Base-by-base conservation (phyloP, 1,284 basidiomycete species). In the Sanguinoderma infundibulare region DNA sequence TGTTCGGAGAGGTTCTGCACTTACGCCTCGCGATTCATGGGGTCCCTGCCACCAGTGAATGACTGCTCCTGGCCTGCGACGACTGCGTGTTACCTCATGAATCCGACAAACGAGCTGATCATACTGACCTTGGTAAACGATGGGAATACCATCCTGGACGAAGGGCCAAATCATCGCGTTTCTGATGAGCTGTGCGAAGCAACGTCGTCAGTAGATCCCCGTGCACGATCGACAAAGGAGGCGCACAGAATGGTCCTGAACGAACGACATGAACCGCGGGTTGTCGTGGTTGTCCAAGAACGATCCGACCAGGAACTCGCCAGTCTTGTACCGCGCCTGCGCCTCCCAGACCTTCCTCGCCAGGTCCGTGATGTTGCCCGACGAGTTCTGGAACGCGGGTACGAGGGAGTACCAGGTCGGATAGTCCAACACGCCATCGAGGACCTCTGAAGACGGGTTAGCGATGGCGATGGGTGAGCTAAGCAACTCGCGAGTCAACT, bases 221-320 rank as follows among this genome's bases (percentile, higher is more conserved):
- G 50, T 12, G 22, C 55, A 22, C 46, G 28, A 30, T 30, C 36
- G 24, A 5, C 38, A 53, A n/a, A 17, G 22, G 32, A 34, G 26
- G 76, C 86, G 67, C 69, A 89, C 83, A 81, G 85, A 67, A 83
- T 78, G 72, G 78, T 87, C 73, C 83, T 85, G 26, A 79, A 83
- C 71, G 81, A 85, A 35, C 79, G 69, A 74, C 87, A 84, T 80
- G 86, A 90, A 94, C 51, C 92, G 83, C 3, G 91, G 86, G 22
- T 91, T 66, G 72, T 94, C 92, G 68, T 94, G 92, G 75, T 94
- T 94, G 75, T 94, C 92, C 35, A 95, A 75, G 76, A 95, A 95
- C 68, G 92, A 93, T 3, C 91, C 92, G 30, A 60, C 61, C 59
- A 62, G 62, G 57, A 70, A 69, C 50, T 68, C 67, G 22, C 75